Conservation (phyloP, 2,329 filamentous ascomycete species). For the Exophiala sp. region DNA sequence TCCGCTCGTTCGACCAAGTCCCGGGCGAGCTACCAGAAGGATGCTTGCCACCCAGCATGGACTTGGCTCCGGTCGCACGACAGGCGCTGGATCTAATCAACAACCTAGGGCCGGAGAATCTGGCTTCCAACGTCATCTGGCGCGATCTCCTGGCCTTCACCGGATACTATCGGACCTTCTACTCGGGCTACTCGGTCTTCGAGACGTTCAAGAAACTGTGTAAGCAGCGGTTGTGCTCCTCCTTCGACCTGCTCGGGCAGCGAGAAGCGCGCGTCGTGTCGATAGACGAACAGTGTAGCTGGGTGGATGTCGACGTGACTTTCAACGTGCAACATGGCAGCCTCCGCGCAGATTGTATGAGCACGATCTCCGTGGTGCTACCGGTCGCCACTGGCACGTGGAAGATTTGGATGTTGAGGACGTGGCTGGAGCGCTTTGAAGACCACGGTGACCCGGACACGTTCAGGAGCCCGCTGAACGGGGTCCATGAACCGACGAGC, state of each 20-base stretch:
- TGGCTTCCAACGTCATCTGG: constrained; percentile 25
- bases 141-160: constrained; percentile 28
- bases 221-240: constrained; percentile 2
- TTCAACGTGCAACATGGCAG: constrained; percentile 7
- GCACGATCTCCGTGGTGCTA: constrained; percentile 25
- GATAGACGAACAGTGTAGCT: constrained; percentile 6
- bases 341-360: constrained; percentile 22
- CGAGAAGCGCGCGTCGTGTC: constrained; percentile 2
- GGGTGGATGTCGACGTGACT: constrained; percentile 11
- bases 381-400: constrained; percentile 15
- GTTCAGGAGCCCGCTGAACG: constrained; percentile 6
- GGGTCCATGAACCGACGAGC: not conserved
- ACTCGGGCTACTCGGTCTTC: constrained; percentile 15
- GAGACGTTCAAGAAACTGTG: constrained; percentile 23
- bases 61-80: too few relatives aligned
- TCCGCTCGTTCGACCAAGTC: too few relatives aligned
- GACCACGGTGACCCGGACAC: constrained; percentile 26
- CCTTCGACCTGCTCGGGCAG: constrained; percentile 7
- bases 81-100: too few relatives aligned
- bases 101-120: constrained; percentile 1
- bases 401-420: constrained; percentile 31
- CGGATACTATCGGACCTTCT: constrained; percentile 28
- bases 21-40: too few relatives aligned
- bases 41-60: too few relatives aligned
- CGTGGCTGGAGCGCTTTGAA: constrained; percentile 27